Percentiles rank a stretch among this genome's conserved stretches.
Evolutionary conservation across 129 eudicot genomes (phyloP).

Genomic region (Rutidosis leptorrhynchoides): DNA sequence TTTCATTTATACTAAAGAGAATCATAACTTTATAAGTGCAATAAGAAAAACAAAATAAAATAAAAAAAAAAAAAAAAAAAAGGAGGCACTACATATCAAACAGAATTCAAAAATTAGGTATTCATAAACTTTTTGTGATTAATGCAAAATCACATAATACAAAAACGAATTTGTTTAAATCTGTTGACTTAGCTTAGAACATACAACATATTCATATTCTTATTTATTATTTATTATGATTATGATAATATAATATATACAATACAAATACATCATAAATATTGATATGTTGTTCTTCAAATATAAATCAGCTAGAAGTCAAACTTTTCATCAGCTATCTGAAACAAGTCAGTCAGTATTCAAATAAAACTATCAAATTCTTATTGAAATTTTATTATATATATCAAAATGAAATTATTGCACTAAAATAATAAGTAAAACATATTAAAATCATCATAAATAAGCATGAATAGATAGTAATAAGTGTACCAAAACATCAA

Average conservation of each 20-base stretch:
- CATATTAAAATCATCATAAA: slow-evolving; percentile 1
- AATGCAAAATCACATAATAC: slow-evolving; percentile 12
- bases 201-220: neutral
- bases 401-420: neutral
- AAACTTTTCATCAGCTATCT: slow-evolving; percentile 19
- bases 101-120: slow-evolving; percentile 10
- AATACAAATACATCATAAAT: no score
- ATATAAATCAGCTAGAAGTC: slow-evolving; percentile 6
- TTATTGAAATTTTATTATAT: neutral
- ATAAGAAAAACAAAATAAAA: slow-evolving; percentile 16
- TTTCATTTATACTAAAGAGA: slow-evolving; percentile 2
- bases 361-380: slow-evolving; percentile 1
- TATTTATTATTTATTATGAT: no score
- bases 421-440: slow-evolving; percentile 18
- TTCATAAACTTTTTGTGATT: slow-evolving; percentile 7
- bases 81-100: slow-evolving; percentile 1
- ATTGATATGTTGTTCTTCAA: slow-evolving; percentile 16
- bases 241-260: no score
- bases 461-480: slow-evolving; percentile 3
- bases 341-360: neutral
- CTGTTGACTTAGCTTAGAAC: slow-evolving; percentile 18
- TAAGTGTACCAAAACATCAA: slow-evolving; percentile 8
- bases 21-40: neutral
- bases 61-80: slow-evolving; percentile 11
- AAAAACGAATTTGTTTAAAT: neutral